Conservation (phyloP, 192 early-diverging fungal species). For the Coemansia sp. region DNA sequence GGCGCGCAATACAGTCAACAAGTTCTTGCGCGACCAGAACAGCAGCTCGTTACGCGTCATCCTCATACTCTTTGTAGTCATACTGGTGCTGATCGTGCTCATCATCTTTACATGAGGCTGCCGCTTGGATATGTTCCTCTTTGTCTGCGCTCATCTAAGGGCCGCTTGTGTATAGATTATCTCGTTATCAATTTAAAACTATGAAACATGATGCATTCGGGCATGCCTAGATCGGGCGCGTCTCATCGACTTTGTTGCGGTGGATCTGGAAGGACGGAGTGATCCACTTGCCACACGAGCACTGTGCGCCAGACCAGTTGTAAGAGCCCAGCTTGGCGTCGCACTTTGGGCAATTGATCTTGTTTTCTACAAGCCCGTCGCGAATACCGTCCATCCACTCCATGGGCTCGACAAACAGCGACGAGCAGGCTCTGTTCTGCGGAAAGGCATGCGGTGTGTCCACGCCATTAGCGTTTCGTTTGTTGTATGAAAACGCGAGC, state of each 20-base stretch:
- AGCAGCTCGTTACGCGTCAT: slow-evolving; percentile 49
- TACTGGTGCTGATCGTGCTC: slow-evolving; percentile 52
- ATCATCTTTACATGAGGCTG: slow-evolving; percentile 47
- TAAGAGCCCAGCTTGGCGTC: slow-evolving; percentile 77
- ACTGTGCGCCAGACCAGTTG: slow-evolving; percentile 77
- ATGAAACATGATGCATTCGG: neutral
- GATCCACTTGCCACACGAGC: slow-evolving; percentile 83
- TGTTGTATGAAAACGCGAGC: slow-evolving; percentile 72
- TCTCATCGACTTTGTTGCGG: slow-evolving; percentile 73
- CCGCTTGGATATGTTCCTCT: neutral
- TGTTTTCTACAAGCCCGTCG: slow-evolving; percentile 66
- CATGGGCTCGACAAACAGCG: slow-evolving; percentile 83
- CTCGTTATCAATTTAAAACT: slow-evolving; percentile 3
- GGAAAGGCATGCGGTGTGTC: slow-evolving; percentile 54
- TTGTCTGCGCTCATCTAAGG: neutral
- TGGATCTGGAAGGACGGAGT: slow-evolving; percentile 81
- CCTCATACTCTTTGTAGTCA: slow-evolving; percentile 44
- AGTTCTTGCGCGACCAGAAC: slow-evolving; percentile 51
- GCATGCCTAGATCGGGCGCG: slow-evolving; percentile 26
- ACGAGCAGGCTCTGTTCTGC: slow-evolving; percentile 64
- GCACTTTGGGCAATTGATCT: slow-evolving; percentile 81
- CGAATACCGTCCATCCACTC: slow-evolving; percentile 76
- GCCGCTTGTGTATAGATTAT: slow-evolving; percentile 12
- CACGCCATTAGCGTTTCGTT: slow-evolving; percentile 61
- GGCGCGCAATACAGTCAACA: slow-evolving; percentile 42